Evolutionary conservation across 148 eudicot genomes (phyloP), one percentile per base, ranked within the genome.

Genomic region (Tetragonia tetragonoides): DNA sequence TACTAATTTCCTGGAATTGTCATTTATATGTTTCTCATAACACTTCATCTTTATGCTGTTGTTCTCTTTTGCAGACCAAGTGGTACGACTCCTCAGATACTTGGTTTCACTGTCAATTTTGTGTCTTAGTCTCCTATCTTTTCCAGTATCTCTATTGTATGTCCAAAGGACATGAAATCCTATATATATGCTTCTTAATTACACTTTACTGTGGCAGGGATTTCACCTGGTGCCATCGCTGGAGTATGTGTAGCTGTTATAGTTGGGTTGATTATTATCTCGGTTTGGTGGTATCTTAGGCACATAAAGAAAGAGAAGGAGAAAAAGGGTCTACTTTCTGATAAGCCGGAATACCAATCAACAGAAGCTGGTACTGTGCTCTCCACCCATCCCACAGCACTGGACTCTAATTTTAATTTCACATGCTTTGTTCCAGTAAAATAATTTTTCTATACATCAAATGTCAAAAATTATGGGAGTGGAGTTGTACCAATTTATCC

Each of bases 61-160:
- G 20, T 77, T 77, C 47, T 72, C 65, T 28, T 73, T 76, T 90
- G 88, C 93, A 92, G 97, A 82, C 51, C 80, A 72, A 87, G 82
- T 86, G 84, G 77, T 47, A 53, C 78, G 59, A 66, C 63, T 41
- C 84, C 80, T 66, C 75, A 68, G 83, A 82, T 77, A 51, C 64
- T 78, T 82, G 68, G 75, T 14, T 80, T 66, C 72, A 34, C 40
- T 57, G 23, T 75, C 49, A 39, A 53, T 46, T 66, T 15, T 63
- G 38, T 18, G 65, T 46, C 69, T 53, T 72, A 23, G 39, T 77
- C 63, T 72, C 77, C 34, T 72, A 39, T 65, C 24, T 66, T 54
- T 47, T 16, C 62, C 17, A 47, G 66, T 67, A 49, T 49, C 17
- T 37, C 7, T 17, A 3, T 54, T 42, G 21, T 66, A 47, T 46